Base-by-base conservation (phyloP, 805 yeast genomes). In the Pichia exigua region DNA sequence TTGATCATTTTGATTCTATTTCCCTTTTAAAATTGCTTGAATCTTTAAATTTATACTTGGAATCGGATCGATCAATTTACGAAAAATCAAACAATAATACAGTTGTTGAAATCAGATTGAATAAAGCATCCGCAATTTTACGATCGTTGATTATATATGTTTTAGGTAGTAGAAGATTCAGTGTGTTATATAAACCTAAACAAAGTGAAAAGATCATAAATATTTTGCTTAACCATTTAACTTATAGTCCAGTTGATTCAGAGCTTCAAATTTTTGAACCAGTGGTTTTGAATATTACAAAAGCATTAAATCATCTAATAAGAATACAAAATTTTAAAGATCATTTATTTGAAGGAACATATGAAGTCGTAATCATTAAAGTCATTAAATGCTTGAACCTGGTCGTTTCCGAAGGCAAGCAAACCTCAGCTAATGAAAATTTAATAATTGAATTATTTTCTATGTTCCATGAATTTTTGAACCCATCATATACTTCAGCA, bases 231-330 rank as follows among this genome's bases (percentile, higher is more conserved):
- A 47, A 52, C 15, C 57, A 60, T 46, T 47, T 62, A 17, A 48
- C 56, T 7, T 58, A 54, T 43, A 45, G 54, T 13, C 46, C 53
- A 1, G 48, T 45, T 0, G 28, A 44, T 11, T 48, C 46, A 15
- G 26, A 49, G 4, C 22, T 35, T 43, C 43, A 32, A 22, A 41
- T 61, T 0, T 64, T 68, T 35, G 52, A 54, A 9, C 74, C 73
- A 0, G 58, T 65, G 2, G 62, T 67, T 0, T 44, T 63, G n/a
- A 65, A 68, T 48, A 54, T 67, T 28, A 54, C 64, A 2, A 62
- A 62, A 15, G 52, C 66, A 0, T 43, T 74, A 17, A 59, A 57
- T n/a, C 38, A 56, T 9, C 47, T 73, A 12, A 42, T 66, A 13
- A 48, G 50, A 7, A 38, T 55, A 17, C 64, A 57, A 42, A 58